Base-by-base conservation (phyloP, 208 protist species). In the Trypanosoma scelopori region DNA sequence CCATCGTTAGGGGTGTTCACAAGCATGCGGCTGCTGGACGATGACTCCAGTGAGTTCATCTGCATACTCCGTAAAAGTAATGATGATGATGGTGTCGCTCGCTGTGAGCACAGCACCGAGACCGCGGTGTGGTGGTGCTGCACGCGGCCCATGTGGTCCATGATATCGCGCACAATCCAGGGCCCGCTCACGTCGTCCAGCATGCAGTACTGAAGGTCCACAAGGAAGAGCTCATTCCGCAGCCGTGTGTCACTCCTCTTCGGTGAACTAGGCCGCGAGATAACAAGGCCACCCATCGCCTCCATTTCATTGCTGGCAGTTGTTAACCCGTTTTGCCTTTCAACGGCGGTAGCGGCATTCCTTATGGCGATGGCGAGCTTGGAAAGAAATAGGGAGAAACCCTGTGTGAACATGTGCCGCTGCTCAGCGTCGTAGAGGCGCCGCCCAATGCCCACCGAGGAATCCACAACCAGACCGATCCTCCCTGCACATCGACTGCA, bases 151-250 rank as follows among this genome's bases (percentile, higher is more conserved):
- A 69, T 71, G n/a, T 71, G 66, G 47, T 77, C 76, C 18, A 68
- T 42, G 45, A 81, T 37, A 25, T 77, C 70, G 16, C 66, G 56
- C 49, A 74, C 56, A 42, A 81, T 47, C 76, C 76, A 81, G 4
- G 69, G 66, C 9, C 65, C 78, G 45, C 59, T 64, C 43, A 50
- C 66, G 39, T 77, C 73, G 55, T 71, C 62, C 50, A 80, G 41
- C 20, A 70, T 46, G 45, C 78, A 68, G 35, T 78, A 43, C 57
- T 74, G 70, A 16, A 84, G 30, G 23, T 84, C 74, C 20, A 84
- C 42, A 30, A 80, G 69, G 57, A 78, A 80, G 20, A 84, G 35
- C 30, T 63, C 64, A 30, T 67, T 65, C 15, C 22, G 32, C 23
- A 49, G 13, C 1, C 15, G 23, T 47, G 27, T 37, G 15, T 46